phyloP scores from a whole-genome alignment of 1,139 yeast genomes.

The Pichia sp. region DNA sequence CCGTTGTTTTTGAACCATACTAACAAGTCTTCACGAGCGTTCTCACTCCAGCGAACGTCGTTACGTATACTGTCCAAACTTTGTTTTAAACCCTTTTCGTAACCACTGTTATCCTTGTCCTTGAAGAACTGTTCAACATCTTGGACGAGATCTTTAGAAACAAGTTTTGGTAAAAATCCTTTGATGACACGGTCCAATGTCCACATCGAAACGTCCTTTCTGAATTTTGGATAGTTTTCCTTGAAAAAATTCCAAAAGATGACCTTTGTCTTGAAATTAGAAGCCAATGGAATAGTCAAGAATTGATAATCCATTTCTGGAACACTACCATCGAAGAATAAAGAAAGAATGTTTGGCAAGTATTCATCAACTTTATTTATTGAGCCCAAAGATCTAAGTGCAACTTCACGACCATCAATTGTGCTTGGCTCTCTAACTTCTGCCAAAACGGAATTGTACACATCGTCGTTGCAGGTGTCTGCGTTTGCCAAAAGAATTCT shows the following conservation, averaged over 20 bases:
- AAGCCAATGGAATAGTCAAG: conserved; percentile 49
- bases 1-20: conserved; percentile 24
- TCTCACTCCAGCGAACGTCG: conserved; percentile 44
- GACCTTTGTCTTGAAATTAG: conserved; percentile 47
- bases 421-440: conserved; percentile 54
- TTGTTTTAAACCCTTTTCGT: conserved; percentile 56
- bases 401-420: conserved; percentile 65
- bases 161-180: conserved; percentile 37
- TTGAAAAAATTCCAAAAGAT: conserved; percentile 55
- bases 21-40: conserved; percentile 22
- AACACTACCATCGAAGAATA: conserved; percentile 41
- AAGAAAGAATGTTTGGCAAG: conserved; percentile 38
- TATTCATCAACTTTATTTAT: conserved; percentile 38
- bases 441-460: conserved; percentile 45
- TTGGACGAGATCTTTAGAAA: conserved; percentile 35
- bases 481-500: conserved; percentile 45
- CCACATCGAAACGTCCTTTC: conserved; percentile 30
- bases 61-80: conserved; percentile 50
- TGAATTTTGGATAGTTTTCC: conserved; percentile 37
- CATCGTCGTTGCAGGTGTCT: conserved; percentile 39
- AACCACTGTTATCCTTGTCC: conserved; percentile 54
- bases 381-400: conserved; percentile 57
- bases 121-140: conserved; percentile 51
- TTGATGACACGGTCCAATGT: conserved; percentile 58
- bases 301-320: conserved; percentile 74